Evolutionary conservation across 305 asterid species (phyloP), one percentile per base, ranked within the genome.

Genomic region (Solanum hybrid): DNA sequence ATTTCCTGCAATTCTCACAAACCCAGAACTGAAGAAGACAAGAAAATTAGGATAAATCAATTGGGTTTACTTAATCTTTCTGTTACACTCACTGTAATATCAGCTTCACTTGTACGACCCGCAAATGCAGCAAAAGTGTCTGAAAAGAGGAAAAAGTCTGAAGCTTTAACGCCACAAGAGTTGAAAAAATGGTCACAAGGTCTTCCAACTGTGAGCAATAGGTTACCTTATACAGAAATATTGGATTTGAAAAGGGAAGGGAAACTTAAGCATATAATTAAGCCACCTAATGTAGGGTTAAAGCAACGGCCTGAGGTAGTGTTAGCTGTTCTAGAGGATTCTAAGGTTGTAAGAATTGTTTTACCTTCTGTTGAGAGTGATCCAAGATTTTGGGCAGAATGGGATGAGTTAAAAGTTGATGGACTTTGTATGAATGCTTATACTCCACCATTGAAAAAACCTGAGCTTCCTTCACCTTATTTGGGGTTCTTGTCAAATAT

Each of bases 251-350:
- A 87, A 89, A 93, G 94, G 82, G 98, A 95, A 86, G 95, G 93
- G 51, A 96, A 89, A 94, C 95, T 97, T 67, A 97, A 95, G 92
- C 97, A 97, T 89, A 91, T 97, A 24, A 93, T 97, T 46, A 97
- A 97, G 91, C 95, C 95, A 5, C 91, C 97, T 2, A 93, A 51
- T 78, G 96, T 78, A 22, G 95, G 92, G 51, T 89, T 97, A 87
- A 94, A 93, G 94, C 93, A 90, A 92, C 92, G 94, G 87, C 94
- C 98, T 6, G 97, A 94, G 94, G 95, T 97, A 18, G 97, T 97
- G 92, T 86, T 97, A 92, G 99, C 95, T 81, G 99, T 97, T 90
- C 89, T 97, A 93, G 99, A 97, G 89, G 98, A 97, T 94, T 92
- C 91, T 90, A 93, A 90, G 92, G 97, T 97, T 89, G 94, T 95